Percentiles rank a stretch among this genome's conserved stretches.
Evolutionary conservation across 2,329 filamentous ascomycete genomes (phyloP).

Genomic region (Alternaria arbusti): DNA sequence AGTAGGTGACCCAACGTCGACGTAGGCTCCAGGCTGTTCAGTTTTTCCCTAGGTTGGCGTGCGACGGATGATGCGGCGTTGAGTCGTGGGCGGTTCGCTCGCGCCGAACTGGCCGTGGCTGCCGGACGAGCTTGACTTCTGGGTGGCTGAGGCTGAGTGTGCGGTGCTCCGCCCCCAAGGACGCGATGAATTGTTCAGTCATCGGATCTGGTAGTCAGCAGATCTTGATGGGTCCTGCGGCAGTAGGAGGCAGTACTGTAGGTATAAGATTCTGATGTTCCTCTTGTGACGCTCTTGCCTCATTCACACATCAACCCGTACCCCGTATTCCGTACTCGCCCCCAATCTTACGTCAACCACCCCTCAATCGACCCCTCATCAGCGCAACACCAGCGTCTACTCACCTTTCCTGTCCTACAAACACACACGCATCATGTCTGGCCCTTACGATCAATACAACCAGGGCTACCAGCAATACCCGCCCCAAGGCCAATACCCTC

Average conservation of each 20-base stretch:
- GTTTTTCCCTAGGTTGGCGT: too few species aligned
- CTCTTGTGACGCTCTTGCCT: conserved; percentile 13
- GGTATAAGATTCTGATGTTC: conserved; percentile 22
- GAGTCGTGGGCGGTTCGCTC: conserved; percentile 6
- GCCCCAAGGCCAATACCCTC: conserved; percentile 39
- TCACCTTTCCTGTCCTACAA: not conserved
- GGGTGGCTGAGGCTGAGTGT: conserved; percentile 40
- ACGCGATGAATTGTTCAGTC: conserved; percentile 25
- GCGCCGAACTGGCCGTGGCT: conserved; percentile 23
- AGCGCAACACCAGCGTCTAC: not conserved
- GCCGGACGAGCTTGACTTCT: conserved; percentile 22
- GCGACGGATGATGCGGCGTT: conserved; percentile 18
- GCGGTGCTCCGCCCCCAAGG: conserved; percentile 36
- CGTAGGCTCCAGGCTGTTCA: too few species aligned
- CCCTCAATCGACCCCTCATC: conserved; percentile 21
- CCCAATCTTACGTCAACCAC: conserved; percentile 20
- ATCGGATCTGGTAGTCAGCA: conserved; percentile 37
- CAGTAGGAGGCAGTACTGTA: conserved; percentile 4
- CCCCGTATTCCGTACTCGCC: conserved; percentile 10
- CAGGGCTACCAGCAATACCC: conserved; percentile 48
- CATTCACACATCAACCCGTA: conserved; percentile 11
- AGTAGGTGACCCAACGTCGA: too few species aligned
- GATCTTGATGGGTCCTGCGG: conserved; percentile 26
- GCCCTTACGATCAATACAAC: conserved; percentile 57
- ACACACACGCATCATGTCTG: conserved; percentile 54